These are phyloP conservation scores for Phialophora chinensis DNA, from an alignment of 2,329 filamentous ascomycete species.

Conservation along the genomic window DNA sequence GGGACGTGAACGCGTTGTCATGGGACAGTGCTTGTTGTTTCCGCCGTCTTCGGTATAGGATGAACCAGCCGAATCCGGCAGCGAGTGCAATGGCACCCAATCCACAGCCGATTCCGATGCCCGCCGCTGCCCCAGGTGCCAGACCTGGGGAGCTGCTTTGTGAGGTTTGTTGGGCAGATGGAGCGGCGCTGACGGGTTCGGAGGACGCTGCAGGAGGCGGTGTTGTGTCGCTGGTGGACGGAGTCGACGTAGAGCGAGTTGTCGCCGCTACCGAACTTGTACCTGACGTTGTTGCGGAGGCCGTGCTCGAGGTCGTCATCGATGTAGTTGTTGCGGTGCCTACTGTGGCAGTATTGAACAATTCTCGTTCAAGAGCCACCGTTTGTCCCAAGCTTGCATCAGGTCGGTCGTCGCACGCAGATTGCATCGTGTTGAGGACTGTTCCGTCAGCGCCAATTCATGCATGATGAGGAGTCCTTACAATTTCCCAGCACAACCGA, in stretches of 20 bases:
- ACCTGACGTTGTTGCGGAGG: conserved; percentile 3
- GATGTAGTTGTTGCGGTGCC: conserved; percentile 3
- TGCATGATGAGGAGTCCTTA: neutral
- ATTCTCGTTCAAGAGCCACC: conserved; percentile 12
- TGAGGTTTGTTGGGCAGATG: conserved; percentile 1
- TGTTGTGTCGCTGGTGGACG: neutral
- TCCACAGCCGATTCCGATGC: neutral
- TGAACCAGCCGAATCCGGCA: neutral
- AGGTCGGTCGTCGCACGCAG: conserved; percentile 12
- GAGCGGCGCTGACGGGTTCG: neutral
- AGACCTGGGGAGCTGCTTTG: neutral
- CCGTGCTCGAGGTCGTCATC: no score
- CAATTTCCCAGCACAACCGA: conserved; percentile 21
- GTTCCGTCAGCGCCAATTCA: neutral
- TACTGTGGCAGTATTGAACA: conserved; percentile 19
- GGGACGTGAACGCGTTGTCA: neutral
- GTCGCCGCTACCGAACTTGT: conserved; percentile 2
- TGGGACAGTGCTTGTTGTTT: neutral
- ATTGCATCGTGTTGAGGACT: conserved; percentile 14
- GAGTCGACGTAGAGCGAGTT: conserved; percentile 4
- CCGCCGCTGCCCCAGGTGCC: neutral
- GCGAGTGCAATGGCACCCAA: neutral
- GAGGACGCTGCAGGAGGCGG: neutral
- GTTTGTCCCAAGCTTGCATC: conserved; percentile 13
- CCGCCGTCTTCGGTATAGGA: neutral